phyloP scores from a whole-genome alignment of 2,329 filamentous ascomycete genomes.

The Hypomyces perniciosus region DNA sequence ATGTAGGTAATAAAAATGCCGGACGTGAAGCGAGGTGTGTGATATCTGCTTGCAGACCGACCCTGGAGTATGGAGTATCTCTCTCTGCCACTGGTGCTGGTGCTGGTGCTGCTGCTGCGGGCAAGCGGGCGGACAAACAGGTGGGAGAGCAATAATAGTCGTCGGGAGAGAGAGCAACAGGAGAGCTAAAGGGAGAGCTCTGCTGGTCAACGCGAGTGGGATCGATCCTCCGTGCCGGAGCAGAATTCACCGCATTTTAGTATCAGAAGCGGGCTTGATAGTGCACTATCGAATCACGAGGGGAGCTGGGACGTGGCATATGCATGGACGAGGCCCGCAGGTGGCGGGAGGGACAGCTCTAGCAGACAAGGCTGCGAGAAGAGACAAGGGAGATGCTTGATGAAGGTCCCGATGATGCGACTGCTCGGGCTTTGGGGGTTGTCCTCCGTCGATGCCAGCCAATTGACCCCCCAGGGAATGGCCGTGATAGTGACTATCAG shows the following conservation, averaged over 20 bases:
- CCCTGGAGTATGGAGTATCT: neutral
- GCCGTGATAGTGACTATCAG: no score
- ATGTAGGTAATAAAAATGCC: no score
- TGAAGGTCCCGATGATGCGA: neutral
- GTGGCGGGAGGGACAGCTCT: constrained; percentile 2
- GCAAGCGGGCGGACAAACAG: constrained; percentile 10
- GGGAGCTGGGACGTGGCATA: constrained; percentile 1
- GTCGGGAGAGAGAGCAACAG: neutral
- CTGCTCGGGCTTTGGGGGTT: no score
- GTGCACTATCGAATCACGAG: constrained; percentile 12
- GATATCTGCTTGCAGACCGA: no score
- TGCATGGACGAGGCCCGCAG: constrained; percentile 12
- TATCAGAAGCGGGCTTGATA: constrained; percentile 5
- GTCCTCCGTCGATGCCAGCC: no score
- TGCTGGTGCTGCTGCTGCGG: neutral
- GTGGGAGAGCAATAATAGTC: constrained; percentile 3
- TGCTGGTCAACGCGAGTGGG: neutral
- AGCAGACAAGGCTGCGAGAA: constrained; percentile 9
- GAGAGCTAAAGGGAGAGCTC: neutral
- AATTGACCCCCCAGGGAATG: no score
- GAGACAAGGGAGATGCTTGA: constrained; percentile 3
- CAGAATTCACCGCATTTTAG: constrained; percentile 15
- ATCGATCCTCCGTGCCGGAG: neutral
- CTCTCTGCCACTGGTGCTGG: neutral
- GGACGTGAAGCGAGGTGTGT: no score